Percentiles rank a stretch among this genome's conserved stretches.
Conservation (phyloP, 768 basidiomycete species). For the Phlebiopsis gigantea region DNA sequence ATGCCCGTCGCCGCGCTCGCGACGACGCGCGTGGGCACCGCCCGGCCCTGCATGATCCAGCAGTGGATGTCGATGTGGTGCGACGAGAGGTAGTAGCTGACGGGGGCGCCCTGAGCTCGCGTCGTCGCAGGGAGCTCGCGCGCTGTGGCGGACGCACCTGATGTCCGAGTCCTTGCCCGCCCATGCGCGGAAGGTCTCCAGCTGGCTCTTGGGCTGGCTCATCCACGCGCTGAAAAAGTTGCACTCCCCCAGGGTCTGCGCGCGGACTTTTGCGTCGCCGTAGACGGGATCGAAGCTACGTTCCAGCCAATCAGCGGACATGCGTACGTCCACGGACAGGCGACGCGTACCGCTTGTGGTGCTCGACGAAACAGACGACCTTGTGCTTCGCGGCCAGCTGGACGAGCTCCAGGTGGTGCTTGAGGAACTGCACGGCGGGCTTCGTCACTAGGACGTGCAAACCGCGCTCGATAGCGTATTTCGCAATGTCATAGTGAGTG, state of each 20-base stretch:
- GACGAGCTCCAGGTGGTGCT: slow-evolving; percentile 77
- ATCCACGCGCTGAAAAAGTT: slow-evolving; percentile 98
- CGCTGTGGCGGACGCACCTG: slow-evolving; percentile 38
- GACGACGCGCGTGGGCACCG: slow-evolving; percentile 77
- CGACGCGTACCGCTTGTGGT: slow-evolving; percentile 69
- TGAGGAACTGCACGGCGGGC: slow-evolving; percentile 82
- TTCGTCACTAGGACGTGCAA: slow-evolving; percentile 92
- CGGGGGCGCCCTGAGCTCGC: background rate
- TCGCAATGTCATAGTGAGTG: slow-evolving; percentile 81
- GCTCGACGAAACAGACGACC: slow-evolving; percentile 90
- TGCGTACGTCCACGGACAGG: background rate
- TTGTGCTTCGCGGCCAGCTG: slow-evolving; percentile 72
- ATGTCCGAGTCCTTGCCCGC: slow-evolving; percentile 94
- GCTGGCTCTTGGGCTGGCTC: slow-evolving; percentile 93
- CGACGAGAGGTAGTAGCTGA: slow-evolving; percentile 91
- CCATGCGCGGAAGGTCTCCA: slow-evolving; percentile 94
- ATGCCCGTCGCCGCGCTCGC: slow-evolving; percentile 90
- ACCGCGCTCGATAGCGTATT: slow-evolving; percentile 80
- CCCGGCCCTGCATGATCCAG: slow-evolving; percentile 77
- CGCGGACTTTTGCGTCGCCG: slow-evolving; percentile 81
- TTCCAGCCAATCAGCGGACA: background rate
- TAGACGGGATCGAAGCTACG: slow-evolving; percentile 83
- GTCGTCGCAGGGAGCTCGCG: background rate
- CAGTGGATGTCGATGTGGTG: slow-evolving; percentile 91
- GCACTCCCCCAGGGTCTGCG: slow-evolving; percentile 77